Percentiles rank a stretch among this genome's conserved stretches.
These are phyloP conservation scores for Claviceps citrina DNA, from an alignment of 2,329 filamentous ascomycete genomes.

Conservation along the genomic window DNA sequence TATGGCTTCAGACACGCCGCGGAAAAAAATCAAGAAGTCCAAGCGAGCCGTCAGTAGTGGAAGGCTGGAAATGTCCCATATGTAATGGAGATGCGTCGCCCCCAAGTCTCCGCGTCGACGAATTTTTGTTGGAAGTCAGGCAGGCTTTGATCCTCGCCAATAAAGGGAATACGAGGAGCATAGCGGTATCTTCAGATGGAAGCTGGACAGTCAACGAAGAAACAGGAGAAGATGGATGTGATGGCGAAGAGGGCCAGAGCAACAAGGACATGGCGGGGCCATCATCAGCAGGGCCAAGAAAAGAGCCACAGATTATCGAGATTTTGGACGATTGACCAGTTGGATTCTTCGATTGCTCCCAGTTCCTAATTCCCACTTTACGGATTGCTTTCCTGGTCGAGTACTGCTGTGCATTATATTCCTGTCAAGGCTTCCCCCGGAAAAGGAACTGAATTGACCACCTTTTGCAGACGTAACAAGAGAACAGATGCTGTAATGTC, in stretches of 20 bases:
- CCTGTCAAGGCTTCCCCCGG: not conserved
- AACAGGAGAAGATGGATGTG: conserved; percentile 15
- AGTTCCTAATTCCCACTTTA: not conserved
- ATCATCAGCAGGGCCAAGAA: not conserved
- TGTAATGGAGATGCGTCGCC: conserved; percentile 68
- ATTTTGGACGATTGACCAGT: conserved; percentile 13
- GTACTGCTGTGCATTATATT: not conserved
- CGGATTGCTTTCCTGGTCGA: not conserved
- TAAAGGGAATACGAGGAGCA: conserved; percentile 14
- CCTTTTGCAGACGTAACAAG: no score
- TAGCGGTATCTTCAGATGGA: conserved; percentile 17
- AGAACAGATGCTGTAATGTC: no score
- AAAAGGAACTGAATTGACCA: no score
- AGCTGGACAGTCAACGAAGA: conserved; percentile 19
- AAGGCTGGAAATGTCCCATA: conserved; percentile 78
- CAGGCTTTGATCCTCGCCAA: conserved; percentile 26
- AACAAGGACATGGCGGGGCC: not conserved
- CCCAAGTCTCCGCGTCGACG: conserved; percentile 52
- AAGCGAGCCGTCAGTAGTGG: conserved; percentile 39
- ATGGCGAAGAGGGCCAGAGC: not conserved
- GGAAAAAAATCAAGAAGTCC: conserved; percentile 21
- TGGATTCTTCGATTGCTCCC: not conserved
- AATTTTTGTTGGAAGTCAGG: conserved; percentile 53
- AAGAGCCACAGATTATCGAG: conserved; percentile 12
- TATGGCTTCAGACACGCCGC: conserved; percentile 56